Conservation (phyloP, 345 rosid genomes). For the Physaria fendleri region DNA sequence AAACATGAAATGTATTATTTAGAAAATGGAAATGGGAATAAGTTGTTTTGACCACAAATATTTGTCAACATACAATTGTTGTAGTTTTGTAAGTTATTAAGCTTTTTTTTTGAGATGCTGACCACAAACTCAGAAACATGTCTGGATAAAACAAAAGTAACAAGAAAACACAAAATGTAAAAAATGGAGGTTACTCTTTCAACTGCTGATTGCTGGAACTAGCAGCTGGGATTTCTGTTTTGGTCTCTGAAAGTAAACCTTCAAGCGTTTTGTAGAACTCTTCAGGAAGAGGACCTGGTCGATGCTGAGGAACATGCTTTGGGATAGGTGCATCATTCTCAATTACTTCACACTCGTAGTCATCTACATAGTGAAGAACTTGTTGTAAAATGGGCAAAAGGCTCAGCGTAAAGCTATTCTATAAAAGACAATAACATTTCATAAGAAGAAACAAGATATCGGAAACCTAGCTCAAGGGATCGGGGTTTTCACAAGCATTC, state of each 20-base stretch:
- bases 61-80: conserved; percentile 9
- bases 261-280: conserved; percentile 79
- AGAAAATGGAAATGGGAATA: not conserved
- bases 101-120: conserved; percentile 13
- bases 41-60: conserved; percentile 5
- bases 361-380: conserved; percentile 33
- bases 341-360: conserved; percentile 81
- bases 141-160: conserved; percentile 6
- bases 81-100: conserved; percentile 17
- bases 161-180: conserved; percentile 12
- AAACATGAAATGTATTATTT: not conserved
- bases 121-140: not conserved
- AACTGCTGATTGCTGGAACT: conserved; percentile 41
- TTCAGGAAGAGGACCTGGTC: conserved; percentile 91
- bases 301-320: conserved; percentile 86
- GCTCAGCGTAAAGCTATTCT: not conserved
- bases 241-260: conserved; percentile 31
- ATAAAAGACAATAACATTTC: not conserved
- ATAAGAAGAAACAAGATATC: not conserved
- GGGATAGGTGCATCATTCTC: conserved; percentile 91
- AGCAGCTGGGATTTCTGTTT: conserved; percentile 35
- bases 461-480: not conserved
- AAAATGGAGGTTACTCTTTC: conserved; percentile 36
- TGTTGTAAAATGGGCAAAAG: not conserved
- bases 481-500: not conserved